A percentile compares a stretch with the other conserved stretches of the same genome.
Evolutionary conservation across 768 basidiomycete genomes (phyloP).

Genomic region (Suillus clintonianus): DNA sequence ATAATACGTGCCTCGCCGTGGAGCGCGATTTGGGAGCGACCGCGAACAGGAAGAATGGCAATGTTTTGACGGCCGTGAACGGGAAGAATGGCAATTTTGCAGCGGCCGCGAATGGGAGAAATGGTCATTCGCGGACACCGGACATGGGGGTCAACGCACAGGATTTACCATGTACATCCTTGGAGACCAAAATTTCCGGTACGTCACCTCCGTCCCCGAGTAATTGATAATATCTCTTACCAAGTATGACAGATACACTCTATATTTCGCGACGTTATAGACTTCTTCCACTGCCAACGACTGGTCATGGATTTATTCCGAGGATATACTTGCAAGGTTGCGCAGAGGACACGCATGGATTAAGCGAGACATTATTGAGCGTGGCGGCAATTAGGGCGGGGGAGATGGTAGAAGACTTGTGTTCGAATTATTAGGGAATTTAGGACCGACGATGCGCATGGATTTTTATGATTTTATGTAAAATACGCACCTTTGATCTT

Average conservation of each 20-base stretch:
- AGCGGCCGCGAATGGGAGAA: background rate
- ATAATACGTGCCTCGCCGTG: slow-evolving; percentile 11
- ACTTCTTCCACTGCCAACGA: slow-evolving; percentile 32
- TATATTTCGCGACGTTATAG: slow-evolving; percentile 45
- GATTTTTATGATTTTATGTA: too few species aligned
- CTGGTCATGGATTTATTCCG: slow-evolving; percentile 3
- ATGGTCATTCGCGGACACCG: background rate
- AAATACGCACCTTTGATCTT: too few species aligned
- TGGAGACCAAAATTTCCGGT: slow-evolving; percentile 11
- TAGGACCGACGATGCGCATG: too few species aligned
- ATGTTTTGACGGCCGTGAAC: background rate
- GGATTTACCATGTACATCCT: background rate
- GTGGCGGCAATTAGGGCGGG: slow-evolving; percentile 45
- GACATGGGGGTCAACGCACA: background rate
- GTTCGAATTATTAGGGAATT: background rate
- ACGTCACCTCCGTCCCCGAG: slow-evolving; percentile 15
- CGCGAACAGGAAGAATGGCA: background rate
- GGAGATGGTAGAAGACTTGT: slow-evolving; percentile 44
- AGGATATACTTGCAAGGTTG: slow-evolving; percentile 40
- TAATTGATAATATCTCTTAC: slow-evolving; percentile 23
- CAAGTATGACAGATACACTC: slow-evolving; percentile 8
- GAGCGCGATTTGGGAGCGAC: slow-evolving; percentile 5
- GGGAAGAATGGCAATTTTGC: background rate
- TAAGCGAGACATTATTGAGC: slow-evolving; percentile 49
- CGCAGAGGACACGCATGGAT: slow-evolving; percentile 39